Conservation (phyloP, 2,329 filamentous ascomycete species). For the Talaromyces sp. region DNA sequence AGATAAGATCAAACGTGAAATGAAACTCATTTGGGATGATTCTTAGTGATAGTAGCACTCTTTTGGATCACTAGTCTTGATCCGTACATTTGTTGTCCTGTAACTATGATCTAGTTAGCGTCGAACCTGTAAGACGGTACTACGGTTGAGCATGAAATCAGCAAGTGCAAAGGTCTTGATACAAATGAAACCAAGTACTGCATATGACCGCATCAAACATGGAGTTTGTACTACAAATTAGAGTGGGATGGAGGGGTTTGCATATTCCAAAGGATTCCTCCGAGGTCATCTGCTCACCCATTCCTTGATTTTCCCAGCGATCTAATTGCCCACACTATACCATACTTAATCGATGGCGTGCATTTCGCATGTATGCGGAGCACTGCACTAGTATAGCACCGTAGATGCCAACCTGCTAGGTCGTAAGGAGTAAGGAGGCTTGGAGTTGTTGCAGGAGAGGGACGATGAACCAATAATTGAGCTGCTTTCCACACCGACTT, state of each 20-base stretch:
- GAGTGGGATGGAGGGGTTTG: neutral
- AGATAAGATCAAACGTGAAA: neutral
- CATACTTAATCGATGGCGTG: neutral
- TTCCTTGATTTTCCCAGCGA: conserved; percentile 9
- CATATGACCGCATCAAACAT: neutral
- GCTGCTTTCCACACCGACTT: neutral
- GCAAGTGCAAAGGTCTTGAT: neutral
- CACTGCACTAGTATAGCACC: neutral
- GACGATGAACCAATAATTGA: neutral
- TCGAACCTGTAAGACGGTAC: neutral
- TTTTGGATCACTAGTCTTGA: neutral
- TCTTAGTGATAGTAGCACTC: neutral
- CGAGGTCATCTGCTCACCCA: conserved; percentile 5
- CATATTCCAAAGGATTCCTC: neutral
- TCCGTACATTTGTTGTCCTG: neutral
- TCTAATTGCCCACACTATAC: neutral
- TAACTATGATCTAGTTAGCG: neutral
- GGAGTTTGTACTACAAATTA: neutral
- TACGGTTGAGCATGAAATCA: neutral
- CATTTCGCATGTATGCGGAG: neutral
- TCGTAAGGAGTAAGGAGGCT: neutral
- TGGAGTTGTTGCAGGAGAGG: neutral
- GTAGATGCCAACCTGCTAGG: neutral
- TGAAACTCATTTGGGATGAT: neutral
- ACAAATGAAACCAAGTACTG: no score